Evolutionary conservation across 805 yeast species (phyloP), one percentile per base, ranked within the genome.

Genomic region (Starmerella vaccinii): DNA sequence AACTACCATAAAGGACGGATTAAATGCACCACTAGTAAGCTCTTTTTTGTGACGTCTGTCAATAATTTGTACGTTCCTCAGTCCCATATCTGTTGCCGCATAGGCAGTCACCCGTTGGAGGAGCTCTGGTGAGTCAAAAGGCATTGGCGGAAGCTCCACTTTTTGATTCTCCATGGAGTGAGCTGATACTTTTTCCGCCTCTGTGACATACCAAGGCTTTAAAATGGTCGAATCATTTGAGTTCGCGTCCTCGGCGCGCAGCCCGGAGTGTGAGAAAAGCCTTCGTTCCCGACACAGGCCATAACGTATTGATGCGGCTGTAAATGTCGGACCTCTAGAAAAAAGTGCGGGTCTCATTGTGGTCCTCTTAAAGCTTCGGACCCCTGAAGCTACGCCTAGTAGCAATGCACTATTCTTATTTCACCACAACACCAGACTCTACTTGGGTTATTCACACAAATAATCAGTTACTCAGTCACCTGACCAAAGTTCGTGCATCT

Each of bases 1-100:
- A 0, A 90, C 68, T 5, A 90, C 67, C 73, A 80, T 75, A 50
- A 76, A 49, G 32, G 70, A 65, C 1, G 75, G 66, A 8, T 73
- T 69, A 22, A 69, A 71, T 16, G 69, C 65, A 9, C 67, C 63
- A 7, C 43, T 16, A 21, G 9, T 15, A 1, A 4, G 5, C 5
- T 66, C 63, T n/a, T 58, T 52, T 8, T 62, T 61, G n/a, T 59
- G 55, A 32, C 81, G 69, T 52, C 83, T 66, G 60, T 89, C 95
- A 57, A 85, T 77, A 1, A 88, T 63, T 34, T 68, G 63, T 29
- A 89, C 61, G 50, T 86, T 80, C 4, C 68, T 67, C 34, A 89
- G 66, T 9, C 95, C 95, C 53, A 84, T 72, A 30, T 82, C 80
- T 5, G 70, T 64, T 3, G 77, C 75, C 50, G 84, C 62, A 48